Evolutionary conservation across 2,329 filamentous ascomycete genomes (phyloP), one percentile per base, ranked within the genome.

Genomic region (Harringtonia aguacate): DNA sequence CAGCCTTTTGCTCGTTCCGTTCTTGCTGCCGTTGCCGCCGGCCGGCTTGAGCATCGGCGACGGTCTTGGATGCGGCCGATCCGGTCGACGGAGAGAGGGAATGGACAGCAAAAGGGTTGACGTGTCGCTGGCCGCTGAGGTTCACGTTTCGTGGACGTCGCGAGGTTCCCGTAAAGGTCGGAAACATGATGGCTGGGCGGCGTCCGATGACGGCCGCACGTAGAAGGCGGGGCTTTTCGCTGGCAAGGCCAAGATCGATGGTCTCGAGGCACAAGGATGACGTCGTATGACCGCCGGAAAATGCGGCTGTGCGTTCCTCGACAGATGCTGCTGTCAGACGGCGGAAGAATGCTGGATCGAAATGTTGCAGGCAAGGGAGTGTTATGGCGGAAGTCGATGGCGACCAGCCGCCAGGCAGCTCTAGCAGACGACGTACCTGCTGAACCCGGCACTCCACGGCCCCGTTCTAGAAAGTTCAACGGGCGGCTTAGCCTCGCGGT

Each of bases 71-170:
- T 6, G 84, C 73, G 17, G 79, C 81, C 1, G 77, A 71, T 15
- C 73, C 72, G 8, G 70, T 70, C 13, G 72, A 65, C 5, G 75
- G 68, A 15, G 67, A 66, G 70, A 79, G 77, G 35, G 71, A 68
- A 28, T 72, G 72, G 52, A 76, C 76, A 48, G 75, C 80, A 61
- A 92, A 94, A 4, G 88, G 86, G 57, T 95, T 94, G 41, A 71
- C 70, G 52, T 77, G 78, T 36, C 56, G 59, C 54, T 89, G 83
- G 50, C 88, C 92, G 52, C 87, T 92, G 49, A 98, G 81, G 64
- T 97, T 95, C 59, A 97, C 87, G 61, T 95, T 89, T 52, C 92
- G 82, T 49, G 84, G 82, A 53, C 86, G 84, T 57, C 86, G 81
- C 55, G 87, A 86, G 64, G 68, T 86, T 54, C 92, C 92, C 21